Evolutionary conservation across 2,329 filamentous ascomycete genomes (phyloP), one percentile per base, ranked within the genome.

Genomic region (Aspergillus novoparasiticus): DNA sequence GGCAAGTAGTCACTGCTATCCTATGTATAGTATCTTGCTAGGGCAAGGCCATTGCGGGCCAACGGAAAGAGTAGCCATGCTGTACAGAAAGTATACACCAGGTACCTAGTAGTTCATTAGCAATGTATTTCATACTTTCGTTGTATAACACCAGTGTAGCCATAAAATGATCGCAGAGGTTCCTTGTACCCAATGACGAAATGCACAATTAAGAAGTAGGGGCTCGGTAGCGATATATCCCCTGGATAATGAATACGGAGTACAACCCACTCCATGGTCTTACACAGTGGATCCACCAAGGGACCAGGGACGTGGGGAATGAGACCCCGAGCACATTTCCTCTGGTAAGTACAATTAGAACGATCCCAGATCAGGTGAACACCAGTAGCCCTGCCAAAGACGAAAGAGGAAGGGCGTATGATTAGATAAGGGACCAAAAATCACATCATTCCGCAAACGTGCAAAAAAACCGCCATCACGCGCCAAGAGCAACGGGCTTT

Each of bases 401-500:
- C 28, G 8, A 11, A 51, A 51, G 28, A 30, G 48, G 48, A 55
- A 36, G 30, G 51, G 14, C 51, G 21, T 6, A 26, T 14, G 51
- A 55, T 55, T 55, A 55, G 30, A 23, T 55, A 55, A 55, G 32
- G 39, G 16, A 26, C 23, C 16, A 9, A 28, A 26, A 48, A 23
- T 46, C 43, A 41, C 39, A 41, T 41, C 39, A 41, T 46, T 23
- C 43, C 43, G 43, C 43, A 51, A 51, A n/a, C 48, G 48, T 51
- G 48, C 48, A 32, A 21, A 53, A 30, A 53, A 30, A 19, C 10
- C 5, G 50, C 30, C 50, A 6, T 55, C n/a, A 39, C n/a, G 51
- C 51, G 51, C 51, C 51, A 55, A 55, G 51, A 55, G 51, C 21
- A 32, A 30, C 14, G n/a, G n/a, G 36, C 51, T 55, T 39, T 55